These are phyloP conservation scores for Deuterostichococcus epilithicus DNA, from an alignment of 139 green algal species.

Conservation along the genomic window DNA sequence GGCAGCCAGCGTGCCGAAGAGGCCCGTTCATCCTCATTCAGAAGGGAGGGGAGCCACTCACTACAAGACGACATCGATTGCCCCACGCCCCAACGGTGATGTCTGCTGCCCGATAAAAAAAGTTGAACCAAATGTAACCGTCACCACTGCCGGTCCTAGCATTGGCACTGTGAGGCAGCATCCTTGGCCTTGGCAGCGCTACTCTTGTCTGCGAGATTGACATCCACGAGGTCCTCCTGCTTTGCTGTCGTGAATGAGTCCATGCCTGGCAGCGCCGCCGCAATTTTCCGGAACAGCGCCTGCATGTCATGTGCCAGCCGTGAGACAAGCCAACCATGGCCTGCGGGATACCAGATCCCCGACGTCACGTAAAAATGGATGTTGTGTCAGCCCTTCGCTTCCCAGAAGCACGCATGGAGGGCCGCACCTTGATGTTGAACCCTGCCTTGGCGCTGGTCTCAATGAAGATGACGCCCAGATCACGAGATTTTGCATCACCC, in stretches of 20 bases:
- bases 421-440: conserved; percentile 95
- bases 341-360: background rate
- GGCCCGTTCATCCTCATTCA: no score
- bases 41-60: no score
- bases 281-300: conserved; percentile 97
- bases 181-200: background rate
- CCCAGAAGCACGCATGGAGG: background rate
- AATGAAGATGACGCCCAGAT: conserved; percentile 96
- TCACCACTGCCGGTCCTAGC: background rate
- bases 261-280: conserved; percentile 93
- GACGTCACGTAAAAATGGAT: no score
- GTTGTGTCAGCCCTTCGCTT: no score
- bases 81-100: no score
- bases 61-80: no score
- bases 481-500: conserved; percentile 86
- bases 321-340: background rate
- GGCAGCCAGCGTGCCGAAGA: no score
- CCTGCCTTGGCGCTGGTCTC: conserved; percentile 98
- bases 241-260: conserved; percentile 67
- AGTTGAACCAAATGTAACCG: no score
- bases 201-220: conserved; percentile 65
- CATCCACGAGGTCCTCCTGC: conserved; percentile 85
- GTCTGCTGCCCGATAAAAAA: no score
- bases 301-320: conserved; percentile 23
- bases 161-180: background rate